Evolutionary conservation across 2,329 filamentous ascomycete genomes (phyloP), one percentile per base, ranked within the genome.

Genomic region (Keithomyces neogunnii): DNA sequence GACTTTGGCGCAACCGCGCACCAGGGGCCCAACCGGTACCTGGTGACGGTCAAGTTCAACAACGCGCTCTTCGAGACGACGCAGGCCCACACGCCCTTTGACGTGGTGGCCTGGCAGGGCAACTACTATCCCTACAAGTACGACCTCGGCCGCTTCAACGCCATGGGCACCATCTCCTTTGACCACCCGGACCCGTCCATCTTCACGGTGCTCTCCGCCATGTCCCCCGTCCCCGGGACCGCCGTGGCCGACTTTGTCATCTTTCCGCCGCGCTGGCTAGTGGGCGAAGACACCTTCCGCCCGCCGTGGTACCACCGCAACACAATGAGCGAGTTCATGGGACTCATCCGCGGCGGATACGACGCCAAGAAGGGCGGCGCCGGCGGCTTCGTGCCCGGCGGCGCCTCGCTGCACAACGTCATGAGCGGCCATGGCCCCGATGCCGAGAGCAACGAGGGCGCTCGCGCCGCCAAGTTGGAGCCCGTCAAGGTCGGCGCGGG

Each of bases 121-220:
- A 87, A 82, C 58, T 90, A 88, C 70, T 85, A 86, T 55, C 88
- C 88, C 0, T 89, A 83, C 74, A 92, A 91, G 67, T 92, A 91
- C 69, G 87, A 91, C 61, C 75, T 92, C 1, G 85, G 84, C 13
- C 81, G 85, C 28, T 91, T 89, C 73, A 86, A 84, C 65, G 81
- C 81, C 43, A 83, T 91, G 35, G 87, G 87, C 35, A 82, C 76
- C 54, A 81, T 88, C 57, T 84, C 81, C 28, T 88, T 80, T 62
- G 87, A 91, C 65, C 88, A 92, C 61, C 86, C 86, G 0, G 88
- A 91, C 62, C 88, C 88, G 0, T 84, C 78, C 53, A 90, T 92
- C 64, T 91, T 84, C 70, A 90, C 82, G 0, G 85, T 88, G 3
- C 71, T 87, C 3, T 82, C 85, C 1, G 82, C 47, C 73, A 74